Conservation (phyloP, 345 rosid species). For the Garcia nutans region DNA sequence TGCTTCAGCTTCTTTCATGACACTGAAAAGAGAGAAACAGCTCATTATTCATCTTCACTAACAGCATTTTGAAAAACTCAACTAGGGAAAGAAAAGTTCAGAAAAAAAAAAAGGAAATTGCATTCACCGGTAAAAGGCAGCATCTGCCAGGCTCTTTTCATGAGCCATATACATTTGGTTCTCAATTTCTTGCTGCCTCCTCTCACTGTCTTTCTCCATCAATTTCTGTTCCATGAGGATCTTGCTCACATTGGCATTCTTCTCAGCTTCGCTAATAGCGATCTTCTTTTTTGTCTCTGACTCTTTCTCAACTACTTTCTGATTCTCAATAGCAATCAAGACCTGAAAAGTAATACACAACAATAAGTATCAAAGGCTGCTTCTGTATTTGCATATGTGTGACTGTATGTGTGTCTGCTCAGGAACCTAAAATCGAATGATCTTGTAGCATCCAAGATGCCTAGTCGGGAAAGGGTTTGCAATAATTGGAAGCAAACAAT, state of each 20-base stretch:
- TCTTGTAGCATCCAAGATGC: neutral
- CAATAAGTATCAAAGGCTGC: neutral
- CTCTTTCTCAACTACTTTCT: conserved; percentile 86
- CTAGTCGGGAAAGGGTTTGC: neutral
- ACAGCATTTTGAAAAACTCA: neutral
- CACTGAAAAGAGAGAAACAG: conserved; percentile 37
- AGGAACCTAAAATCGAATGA: neutral
- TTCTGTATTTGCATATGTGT: neutral
- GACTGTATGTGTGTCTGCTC: neutral
- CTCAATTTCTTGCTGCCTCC: conserved; percentile 79
- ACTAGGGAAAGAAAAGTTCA: neutral
- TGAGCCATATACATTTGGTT: conserved; percentile 77
- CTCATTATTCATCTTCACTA: neutral
- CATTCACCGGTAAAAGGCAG: conserved; percentile 72
- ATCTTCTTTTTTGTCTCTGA: conserved; percentile 82
- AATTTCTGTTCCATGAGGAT: conserved; percentile 82
- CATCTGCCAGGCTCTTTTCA: conserved; percentile 80
- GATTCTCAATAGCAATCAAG: conserved; percentile 76
- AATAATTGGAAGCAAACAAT: neutral
- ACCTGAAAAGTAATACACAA: conserved; percentile 44
- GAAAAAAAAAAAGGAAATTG: neutral
- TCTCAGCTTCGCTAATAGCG: conserved; percentile 94
- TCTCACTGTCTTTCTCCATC: conserved; percentile 79
- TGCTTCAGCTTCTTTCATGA: conserved; percentile 82
- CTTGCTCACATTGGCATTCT: conserved; percentile 76